phyloP scores from a whole-genome alignment of 2,329 filamentous ascomycete species.

The Hypoxylon sp. region DNA sequence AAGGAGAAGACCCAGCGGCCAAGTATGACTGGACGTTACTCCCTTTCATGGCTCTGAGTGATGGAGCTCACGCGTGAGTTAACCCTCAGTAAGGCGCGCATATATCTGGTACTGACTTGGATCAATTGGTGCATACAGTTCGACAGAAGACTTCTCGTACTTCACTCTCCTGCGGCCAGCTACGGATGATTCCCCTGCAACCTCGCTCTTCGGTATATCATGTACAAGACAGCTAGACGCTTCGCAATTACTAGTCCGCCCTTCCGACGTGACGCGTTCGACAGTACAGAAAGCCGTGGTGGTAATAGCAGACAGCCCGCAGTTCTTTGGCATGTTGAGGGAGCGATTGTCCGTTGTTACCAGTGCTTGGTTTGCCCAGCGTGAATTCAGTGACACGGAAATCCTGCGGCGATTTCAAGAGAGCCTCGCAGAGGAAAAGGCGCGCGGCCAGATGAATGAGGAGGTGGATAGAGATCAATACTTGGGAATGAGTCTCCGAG shows the following conservation, averaged over 20 bases:
- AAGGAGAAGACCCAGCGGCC: constrained; percentile 80
- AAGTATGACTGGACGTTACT: constrained; percentile 92
- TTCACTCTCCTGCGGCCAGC: constrained; percentile 86
- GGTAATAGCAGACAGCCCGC: constrained; percentile 90
- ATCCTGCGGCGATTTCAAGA: constrained; percentile 93
- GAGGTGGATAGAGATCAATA: constrained; percentile 87
- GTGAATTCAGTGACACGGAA: constrained; percentile 90
- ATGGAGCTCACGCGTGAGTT: constrained; percentile 91
- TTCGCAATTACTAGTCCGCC: constrained; percentile 79
- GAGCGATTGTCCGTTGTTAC: constrained; percentile 93
- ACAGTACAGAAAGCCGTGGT: constrained; percentile 99
- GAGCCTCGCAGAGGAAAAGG: constrained; percentile 79
- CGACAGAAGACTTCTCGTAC: constrained; percentile 97
- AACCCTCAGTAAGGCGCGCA: constrained; percentile 4
- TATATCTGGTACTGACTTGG: constrained; percentile 24
- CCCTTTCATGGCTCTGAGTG: constrained; percentile 96
- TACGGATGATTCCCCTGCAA: constrained; percentile 68
- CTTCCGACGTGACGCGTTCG: constrained; percentile 92
- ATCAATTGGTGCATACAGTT: constrained; percentile 61
- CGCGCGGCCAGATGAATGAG: constrained; percentile 67
- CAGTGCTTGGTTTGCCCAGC: constrained; percentile 95
- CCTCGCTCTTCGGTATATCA: constrained; percentile 94
- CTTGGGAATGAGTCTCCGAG: constrained; percentile 87
- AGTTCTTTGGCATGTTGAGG: constrained; percentile 89
- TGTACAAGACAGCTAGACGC: constrained; percentile 94